Evolutionary conservation across 352 stramenopile genomes (phyloP).

Genomic region (Pythium myriotylum): DNA sequence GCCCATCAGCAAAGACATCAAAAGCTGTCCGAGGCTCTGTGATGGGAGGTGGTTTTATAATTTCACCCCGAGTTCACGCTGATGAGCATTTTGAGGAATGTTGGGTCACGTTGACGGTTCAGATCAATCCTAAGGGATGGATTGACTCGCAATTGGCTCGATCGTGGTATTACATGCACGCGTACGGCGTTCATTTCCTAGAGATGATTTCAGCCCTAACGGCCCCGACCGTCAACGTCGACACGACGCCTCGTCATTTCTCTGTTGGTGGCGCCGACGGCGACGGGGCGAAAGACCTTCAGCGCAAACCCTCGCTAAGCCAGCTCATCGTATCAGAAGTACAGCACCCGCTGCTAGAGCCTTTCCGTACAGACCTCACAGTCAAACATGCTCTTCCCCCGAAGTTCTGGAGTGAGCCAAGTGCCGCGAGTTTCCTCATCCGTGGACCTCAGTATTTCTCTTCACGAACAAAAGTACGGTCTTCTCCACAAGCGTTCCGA

Average conservation of each 20-base stretch:
- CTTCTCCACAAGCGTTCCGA: conserved; percentile 56
- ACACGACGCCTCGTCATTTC: conserved; percentile 23
- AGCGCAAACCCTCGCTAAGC: conserved; percentile 17
- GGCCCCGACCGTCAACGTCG: conserved; percentile 3
- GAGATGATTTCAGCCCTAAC: conserved; percentile 72
- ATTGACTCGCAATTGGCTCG: conserved; percentile 56
- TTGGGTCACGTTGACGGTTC: conserved; percentile 78
- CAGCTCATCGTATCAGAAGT: conserved; percentile 64
- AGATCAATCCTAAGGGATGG: conserved; percentile 85
- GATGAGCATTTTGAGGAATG: conserved; percentile 73
- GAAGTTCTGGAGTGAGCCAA: conserved; percentile 86
- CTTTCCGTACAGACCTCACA: conserved; percentile 65
- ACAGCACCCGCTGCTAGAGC: conserved; percentile 58
- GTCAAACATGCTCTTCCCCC: conserved; percentile 56
- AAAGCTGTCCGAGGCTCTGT: conserved; percentile 58
- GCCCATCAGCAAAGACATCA: conserved; percentile 29
- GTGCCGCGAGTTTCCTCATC: conserved; percentile 61
- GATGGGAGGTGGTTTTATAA: conserved; percentile 80
- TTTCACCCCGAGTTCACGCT: conserved; percentile 40
- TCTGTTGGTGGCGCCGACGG: background rate
- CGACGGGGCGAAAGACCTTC: conserved; percentile 1
- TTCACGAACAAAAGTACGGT: conserved; percentile 61
- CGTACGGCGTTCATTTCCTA: conserved; percentile 72
- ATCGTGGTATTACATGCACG: conserved; percentile 78
- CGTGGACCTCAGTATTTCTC: conserved; percentile 70